These are phyloP conservation scores for Pestalotiopsis sp. DNA, from an alignment of 2,329 filamentous ascomycete genomes.

Conservation along the genomic window DNA sequence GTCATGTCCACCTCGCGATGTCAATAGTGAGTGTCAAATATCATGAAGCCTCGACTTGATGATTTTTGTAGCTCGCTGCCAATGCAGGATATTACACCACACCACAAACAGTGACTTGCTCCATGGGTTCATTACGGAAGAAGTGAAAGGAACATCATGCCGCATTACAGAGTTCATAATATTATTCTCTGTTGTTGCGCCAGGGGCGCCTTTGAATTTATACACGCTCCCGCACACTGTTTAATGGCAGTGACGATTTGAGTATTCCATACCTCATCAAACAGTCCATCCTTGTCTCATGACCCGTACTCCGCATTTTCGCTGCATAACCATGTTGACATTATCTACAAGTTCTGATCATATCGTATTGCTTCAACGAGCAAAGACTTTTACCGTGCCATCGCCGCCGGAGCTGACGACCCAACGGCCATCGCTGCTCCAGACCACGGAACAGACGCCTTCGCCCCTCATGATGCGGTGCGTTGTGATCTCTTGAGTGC, in stretches of 20 bases:
- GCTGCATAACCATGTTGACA: background rate
- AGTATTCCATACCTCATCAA: constrained; percentile 7
- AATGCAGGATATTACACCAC: too few species aligned
- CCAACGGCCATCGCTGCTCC: constrained; percentile 94
- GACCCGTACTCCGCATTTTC: background rate
- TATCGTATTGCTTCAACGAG: constrained; percentile 43
- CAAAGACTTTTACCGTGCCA: constrained; percentile 92
- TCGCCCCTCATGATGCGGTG: constrained; percentile 95
- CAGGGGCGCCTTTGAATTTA: constrained; percentile 3
- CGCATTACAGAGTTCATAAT: background rate
- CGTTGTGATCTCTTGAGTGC: constrained; percentile 91
- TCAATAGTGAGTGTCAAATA: too few species aligned
- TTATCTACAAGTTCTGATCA: background rate
- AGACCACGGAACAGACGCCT: constrained; percentile 90
- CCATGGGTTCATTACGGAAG: too few species aligned
- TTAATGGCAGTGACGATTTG: background rate
- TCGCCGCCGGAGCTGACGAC: constrained; percentile 95
- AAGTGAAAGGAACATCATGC: background rate
- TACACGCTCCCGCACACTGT: background rate
- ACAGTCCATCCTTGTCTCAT: background rate
- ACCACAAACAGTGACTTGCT: too few species aligned
- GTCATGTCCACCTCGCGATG: too few species aligned
- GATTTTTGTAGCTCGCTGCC: too few species aligned
- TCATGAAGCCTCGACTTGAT: too few species aligned
- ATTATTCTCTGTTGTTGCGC: background rate